phyloP scores from a whole-genome alignment of 768 basidiomycete species.

The Paxillus involutus region DNA sequence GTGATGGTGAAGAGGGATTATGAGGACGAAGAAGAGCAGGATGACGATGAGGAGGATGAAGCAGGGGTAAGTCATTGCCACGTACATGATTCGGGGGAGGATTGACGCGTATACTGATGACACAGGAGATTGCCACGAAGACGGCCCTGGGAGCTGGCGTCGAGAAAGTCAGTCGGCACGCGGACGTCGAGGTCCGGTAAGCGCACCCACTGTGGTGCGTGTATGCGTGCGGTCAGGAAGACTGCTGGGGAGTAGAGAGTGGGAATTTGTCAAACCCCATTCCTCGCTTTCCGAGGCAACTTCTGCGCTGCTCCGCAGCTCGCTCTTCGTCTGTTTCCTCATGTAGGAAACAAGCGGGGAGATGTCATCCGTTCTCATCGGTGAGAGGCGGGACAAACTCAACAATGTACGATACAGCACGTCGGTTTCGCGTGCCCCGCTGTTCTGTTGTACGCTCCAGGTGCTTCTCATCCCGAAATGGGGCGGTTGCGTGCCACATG shows the following conservation, averaged over 20 bases:
- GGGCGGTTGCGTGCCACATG: too few relatives aligned
- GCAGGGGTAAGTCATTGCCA: constrained; percentile 14
- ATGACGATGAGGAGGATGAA: constrained; percentile 17
- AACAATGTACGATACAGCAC: neutral
- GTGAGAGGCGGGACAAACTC: neutral
- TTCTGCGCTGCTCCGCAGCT: neutral
- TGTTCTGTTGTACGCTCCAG: neutral
- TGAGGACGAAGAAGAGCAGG: constrained; percentile 17
- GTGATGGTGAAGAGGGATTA: constrained; percentile 4
- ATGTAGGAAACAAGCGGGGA: too few relatives aligned
- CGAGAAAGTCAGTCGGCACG: constrained; percentile 37
- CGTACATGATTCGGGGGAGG: neutral
- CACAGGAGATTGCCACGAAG: constrained; percentile 27
- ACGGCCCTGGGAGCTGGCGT: constrained; percentile 35
- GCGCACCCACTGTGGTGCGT: neutral
- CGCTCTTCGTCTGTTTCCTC: neutral
- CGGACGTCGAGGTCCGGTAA: constrained; percentile 20
- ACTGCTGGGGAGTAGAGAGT: constrained; percentile 3
- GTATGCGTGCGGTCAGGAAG: neutral
- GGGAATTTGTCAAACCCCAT: constrained; percentile 3
- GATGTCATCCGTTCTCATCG: neutral
- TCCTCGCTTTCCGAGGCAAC: constrained; percentile 12
- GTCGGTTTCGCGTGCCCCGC: neutral
- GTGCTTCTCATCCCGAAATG: too few relatives aligned
- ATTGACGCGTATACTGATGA: neutral